Conservation (phyloP, 2,329 filamentous ascomycete species). For the Colletotrichum higginsianum region DNA sequence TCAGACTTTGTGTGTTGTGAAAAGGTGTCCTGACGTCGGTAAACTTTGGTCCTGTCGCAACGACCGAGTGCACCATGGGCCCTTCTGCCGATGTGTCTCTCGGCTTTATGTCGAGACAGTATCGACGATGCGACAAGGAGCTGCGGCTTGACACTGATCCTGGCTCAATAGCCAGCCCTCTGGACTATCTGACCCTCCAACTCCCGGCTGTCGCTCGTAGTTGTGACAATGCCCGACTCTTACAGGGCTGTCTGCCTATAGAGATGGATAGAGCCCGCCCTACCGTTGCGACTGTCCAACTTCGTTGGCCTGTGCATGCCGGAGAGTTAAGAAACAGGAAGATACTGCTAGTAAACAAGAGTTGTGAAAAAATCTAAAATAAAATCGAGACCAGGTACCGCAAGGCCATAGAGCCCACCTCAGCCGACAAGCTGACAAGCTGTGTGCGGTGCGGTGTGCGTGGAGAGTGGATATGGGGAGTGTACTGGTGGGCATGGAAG, state of each 20-base stretch:
- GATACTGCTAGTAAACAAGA: neutral
- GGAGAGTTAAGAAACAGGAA: neutral
- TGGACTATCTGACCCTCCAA: conserved; percentile 15
- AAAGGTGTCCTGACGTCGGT: neutral
- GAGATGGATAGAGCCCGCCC: neutral
- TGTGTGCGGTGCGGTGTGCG: conserved; percentile 10
- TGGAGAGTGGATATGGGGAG: conserved; percentile 15
- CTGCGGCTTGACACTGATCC: conserved; percentile 31
- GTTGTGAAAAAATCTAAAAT: no score
- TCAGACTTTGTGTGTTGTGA: neutral
- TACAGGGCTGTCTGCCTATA: neutral
- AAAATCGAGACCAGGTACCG: neutral
- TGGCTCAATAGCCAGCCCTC: neutral
- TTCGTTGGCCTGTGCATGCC: conserved; percentile 31
- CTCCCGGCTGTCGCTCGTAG: neutral
- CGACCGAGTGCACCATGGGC: conserved; percentile 20
- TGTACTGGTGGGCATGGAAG: neutral
- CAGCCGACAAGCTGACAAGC: neutral
- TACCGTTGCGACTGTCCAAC: conserved; percentile 17
- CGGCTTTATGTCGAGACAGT: conserved; percentile 29
- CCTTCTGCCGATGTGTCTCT: conserved; percentile 19
- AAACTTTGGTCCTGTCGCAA: conserved; percentile 27
- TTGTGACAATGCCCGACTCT: conserved; percentile 27
- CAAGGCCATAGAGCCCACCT: neutral
- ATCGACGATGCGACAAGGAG: conserved; percentile 34